phyloP scores from a whole-genome alignment of 176 grass and related monocot species.

The Zea mays region DNA sequence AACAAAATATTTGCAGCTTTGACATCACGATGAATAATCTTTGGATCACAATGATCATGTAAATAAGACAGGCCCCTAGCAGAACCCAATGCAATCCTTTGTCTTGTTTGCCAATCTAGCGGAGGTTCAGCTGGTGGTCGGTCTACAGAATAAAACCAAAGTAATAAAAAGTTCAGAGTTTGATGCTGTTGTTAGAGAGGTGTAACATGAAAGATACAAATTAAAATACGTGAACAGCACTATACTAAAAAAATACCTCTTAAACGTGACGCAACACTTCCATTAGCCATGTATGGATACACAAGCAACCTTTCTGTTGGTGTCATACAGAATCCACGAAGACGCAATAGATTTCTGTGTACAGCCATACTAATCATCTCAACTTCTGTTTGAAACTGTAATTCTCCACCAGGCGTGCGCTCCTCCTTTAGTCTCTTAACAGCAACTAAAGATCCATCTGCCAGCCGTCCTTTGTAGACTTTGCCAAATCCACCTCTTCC shows the following conservation, averaged over 20 bases:
- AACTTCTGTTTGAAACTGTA: slow-evolving; percentile 88
- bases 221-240: not conserved
- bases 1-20: slow-evolving; percentile 90
- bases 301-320: slow-evolving; percentile 87
- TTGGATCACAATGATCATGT: slow-evolving; percentile 85
- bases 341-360: slow-evolving; percentile 68
- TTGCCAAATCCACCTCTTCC: slow-evolving; percentile 89
- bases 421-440: slow-evolving; percentile 89
- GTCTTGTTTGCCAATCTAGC: slow-evolving; percentile 74
- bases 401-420: slow-evolving; percentile 77
- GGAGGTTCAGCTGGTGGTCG: slow-evolving; percentile 67
- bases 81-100: slow-evolving; percentile 78
- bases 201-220: slow-evolving; percentile 9
- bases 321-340: slow-evolving; percentile 90
- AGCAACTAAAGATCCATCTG: slow-evolving; percentile 79
- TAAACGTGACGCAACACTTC: slow-evolving; percentile 83
- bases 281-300: slow-evolving; percentile 88
- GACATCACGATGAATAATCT: slow-evolving; percentile 89
- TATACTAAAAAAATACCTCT: slow-evolving; percentile 47
- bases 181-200: not conserved
- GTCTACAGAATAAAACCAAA: slow-evolving; percentile 40
- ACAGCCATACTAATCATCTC: slow-evolving; percentile 96
- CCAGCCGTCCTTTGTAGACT: slow-evolving; percentile 82
- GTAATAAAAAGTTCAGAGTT: slow-evolving; percentile 14
- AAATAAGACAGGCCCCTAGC: slow-evolving; percentile 80